Base-by-base conservation (phyloP, 1,284 basidiomycete species). In the Ustilago trichophora region DNA sequence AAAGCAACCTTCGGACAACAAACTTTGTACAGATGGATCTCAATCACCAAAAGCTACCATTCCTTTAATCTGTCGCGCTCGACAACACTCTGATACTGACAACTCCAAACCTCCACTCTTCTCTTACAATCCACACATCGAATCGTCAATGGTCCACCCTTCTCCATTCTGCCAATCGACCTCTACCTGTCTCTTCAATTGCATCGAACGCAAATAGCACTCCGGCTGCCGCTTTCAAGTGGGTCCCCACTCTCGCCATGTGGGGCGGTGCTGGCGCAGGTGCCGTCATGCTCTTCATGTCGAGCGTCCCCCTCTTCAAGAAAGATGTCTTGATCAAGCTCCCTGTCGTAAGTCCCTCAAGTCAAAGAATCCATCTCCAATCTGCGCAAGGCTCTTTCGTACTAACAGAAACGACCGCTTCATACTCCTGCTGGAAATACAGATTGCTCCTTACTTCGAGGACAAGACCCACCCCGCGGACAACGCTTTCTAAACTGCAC, bases 251-350 rank as follows among this genome's bases (percentile, higher is more conserved):
- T 11, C 63, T 76, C 37, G 76, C 75, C 13, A 31, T 78, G 38
- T 78, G 76, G 76, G 76, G 76, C 7, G 76, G 56, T 41, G 76
- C 62, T 18, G 74, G 55, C 22, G 76, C 59, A 13, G 73, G 64
- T 22, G 76, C 66, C 22, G 76, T 73, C 11, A 63, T 63, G 45
- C 72, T 78, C 35, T 77, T 78, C 62, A 57, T 75, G 66, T 66
- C 62, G 40, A 50, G 40, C 36, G 75, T 78, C 3, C 76, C 76
- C 32, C n/a, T 75, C 45, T 77, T 77, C 68, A 72, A 78, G 52
- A 59, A 55, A 31, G 76, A 78, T 34, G 65, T 78, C 24, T 60
- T 78, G 37, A 48, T 66, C 55, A 76, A 78, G 58, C 40, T 78
- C 13, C 76, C 76, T 12, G 43, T 72, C 43, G 68, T 77, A 49